These are phyloP conservation scores for Tulasnella sp. DNA, from an alignment of 768 basidiomycete species.

Conservation along the genomic window DNA sequence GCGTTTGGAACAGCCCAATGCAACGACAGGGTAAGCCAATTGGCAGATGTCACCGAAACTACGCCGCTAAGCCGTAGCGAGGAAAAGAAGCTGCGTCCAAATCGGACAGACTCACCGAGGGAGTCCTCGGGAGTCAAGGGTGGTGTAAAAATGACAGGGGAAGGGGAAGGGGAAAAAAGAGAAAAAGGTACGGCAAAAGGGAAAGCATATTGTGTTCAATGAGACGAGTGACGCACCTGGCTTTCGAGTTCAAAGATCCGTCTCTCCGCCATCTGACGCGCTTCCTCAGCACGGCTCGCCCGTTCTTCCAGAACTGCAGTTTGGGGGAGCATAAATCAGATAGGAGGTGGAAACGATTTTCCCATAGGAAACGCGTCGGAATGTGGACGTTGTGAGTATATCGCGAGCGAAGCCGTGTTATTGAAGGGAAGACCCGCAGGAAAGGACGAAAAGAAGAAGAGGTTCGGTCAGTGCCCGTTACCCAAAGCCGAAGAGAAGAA, in stretches of 20 bases:
- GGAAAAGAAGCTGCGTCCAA: background rate
- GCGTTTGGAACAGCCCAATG: background rate
- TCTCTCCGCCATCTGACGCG: conserved; percentile 23
- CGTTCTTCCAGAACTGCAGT: conserved; percentile 23
- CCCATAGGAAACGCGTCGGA: background rate
- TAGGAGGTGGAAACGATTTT: background rate
- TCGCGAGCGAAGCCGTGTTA: background rate
- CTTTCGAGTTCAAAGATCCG: conserved; percentile 25
- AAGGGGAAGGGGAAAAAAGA: background rate
- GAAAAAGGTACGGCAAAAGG: background rate
- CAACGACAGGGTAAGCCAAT: background rate
- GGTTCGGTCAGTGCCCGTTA: background rate
- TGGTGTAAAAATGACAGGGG: background rate
- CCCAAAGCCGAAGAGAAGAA: background rate
- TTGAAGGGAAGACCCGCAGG: background rate
- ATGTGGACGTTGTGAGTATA: conserved; percentile 5
- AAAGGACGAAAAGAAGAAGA: conserved; percentile 2
- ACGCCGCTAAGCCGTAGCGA: background rate
- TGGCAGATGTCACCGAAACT: background rate
- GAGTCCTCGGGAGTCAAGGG: background rate
- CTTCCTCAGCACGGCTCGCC: conserved; percentile 22
- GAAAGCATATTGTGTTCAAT: background rate
- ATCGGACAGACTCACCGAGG: conserved; percentile 4
- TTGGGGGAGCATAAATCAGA: background rate
- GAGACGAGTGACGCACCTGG: conserved; percentile 19